Percentiles rank a stretch among this genome's conserved stretches.
Conservation (phyloP, 2,329 filamentous ascomycete species). For the Ascochyta koolunga region DNA sequence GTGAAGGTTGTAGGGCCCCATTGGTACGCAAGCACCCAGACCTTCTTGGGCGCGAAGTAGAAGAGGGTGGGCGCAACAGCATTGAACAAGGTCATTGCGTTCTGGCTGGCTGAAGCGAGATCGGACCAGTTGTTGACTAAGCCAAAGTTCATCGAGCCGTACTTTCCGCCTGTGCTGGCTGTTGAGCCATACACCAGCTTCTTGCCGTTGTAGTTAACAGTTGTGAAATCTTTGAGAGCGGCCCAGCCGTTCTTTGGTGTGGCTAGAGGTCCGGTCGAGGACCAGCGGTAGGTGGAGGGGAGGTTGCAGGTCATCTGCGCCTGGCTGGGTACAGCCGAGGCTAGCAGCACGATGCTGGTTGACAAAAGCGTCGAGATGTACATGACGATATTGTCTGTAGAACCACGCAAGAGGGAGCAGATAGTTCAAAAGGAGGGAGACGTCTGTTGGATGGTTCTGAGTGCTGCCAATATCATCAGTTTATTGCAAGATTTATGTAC, state of each 20-base stretch:
- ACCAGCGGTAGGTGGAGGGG: conserved; percentile 63
- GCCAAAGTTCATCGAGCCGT: conserved; percentile 65
- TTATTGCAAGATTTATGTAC: background rate
- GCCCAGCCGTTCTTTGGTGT: conserved; percentile 61
- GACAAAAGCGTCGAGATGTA: background rate
- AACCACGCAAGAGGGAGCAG: no score
- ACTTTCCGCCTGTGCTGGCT: conserved; percentile 53
- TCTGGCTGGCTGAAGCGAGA: conserved; percentile 61
- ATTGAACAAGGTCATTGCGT: conserved; percentile 49
- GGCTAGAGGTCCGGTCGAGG: conserved; percentile 58
- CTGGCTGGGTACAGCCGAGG: conserved; percentile 1
- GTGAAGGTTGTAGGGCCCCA: conserved; percentile 66
- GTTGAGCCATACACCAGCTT: conserved; percentile 66
- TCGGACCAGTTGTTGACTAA: conserved; percentile 60
- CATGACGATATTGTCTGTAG: background rate
- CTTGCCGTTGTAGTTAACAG: conserved; percentile 61
- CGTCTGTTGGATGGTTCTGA: background rate
- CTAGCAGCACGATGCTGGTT: conserved; percentile 3
- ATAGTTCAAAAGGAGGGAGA: no score
- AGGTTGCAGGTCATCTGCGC: conserved; percentile 53
- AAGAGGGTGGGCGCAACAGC: conserved; percentile 68
- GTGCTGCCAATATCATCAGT: background rate
- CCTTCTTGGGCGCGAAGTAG: conserved; percentile 65
- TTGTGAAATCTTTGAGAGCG: conserved; percentile 68
- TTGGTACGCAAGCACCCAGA: conserved; percentile 71